Percentiles rank a stretch among this genome's conserved stretches.
Conservation (phyloP, 169 alveolate genomes). For the Plasmodium gallinaceum region DNA sequence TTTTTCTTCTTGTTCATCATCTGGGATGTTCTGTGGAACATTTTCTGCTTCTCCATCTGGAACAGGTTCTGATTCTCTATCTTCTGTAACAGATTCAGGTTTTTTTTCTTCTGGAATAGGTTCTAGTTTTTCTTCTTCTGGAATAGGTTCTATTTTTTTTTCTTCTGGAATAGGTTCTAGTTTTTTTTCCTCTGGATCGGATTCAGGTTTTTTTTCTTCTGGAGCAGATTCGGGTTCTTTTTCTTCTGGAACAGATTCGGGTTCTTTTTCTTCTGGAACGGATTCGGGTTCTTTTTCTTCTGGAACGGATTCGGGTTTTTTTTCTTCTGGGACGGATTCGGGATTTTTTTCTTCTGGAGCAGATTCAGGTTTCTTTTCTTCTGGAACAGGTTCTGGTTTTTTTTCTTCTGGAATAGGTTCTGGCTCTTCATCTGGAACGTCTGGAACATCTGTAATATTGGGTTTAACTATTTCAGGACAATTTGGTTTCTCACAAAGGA, state of each 20-base stretch:
- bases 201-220: neutral
- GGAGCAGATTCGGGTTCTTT: slow-evolving; percentile 3
- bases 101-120: slow-evolving; percentile 3
- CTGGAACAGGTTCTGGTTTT: slow-evolving; percentile 12
- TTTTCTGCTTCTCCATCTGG: neutral
- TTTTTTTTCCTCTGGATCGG: slow-evolving; percentile 4
- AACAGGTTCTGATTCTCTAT: neutral
- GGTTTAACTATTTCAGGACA: slow-evolving; percentile 28
- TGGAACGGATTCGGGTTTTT: neutral
- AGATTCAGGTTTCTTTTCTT: slow-evolving; percentile 1
- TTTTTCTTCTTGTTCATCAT: neutral
- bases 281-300: neutral
- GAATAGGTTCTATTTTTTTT: neutral
- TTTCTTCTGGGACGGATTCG: neutral
- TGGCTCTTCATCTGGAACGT: slow-evolving; percentile 5
- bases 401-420: neutral
- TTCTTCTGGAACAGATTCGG: slow-evolving; percentile 32
- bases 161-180: neutral
- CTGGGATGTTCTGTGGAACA: neutral
- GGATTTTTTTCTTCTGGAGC: slow-evolving; percentile 4
- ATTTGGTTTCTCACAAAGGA: slow-evolving; percentile 8
- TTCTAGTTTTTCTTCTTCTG: neutral
- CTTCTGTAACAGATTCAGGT: neutral
- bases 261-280: neutral
- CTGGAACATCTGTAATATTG: slow-evolving; percentile 9